These are phyloP conservation scores for Begonia loranthoides DNA, from an alignment of 306 rosid genomes.

Conservation along the genomic window DNA sequence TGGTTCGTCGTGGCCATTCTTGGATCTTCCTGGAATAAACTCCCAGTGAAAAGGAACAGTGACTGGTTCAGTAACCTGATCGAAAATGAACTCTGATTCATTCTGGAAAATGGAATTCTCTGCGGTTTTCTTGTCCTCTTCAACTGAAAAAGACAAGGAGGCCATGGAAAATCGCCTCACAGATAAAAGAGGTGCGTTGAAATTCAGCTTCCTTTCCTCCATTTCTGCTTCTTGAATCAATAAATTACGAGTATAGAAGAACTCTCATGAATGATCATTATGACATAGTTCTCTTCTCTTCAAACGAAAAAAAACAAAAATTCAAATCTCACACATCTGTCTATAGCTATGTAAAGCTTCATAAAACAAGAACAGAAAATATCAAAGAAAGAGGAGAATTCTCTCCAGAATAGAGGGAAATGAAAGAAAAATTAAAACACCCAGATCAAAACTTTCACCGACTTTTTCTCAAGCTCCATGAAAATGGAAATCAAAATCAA, in stretches of 20 bases:
- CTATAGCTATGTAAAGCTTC: background rate
- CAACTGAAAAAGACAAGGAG: constrained; percentile 14
- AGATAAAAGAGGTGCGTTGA: constrained; percentile 74
- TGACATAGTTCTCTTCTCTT: too few species aligned
- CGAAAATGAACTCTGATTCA: constrained; percentile 29
- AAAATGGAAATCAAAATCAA: background rate
- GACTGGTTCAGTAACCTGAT: constrained; percentile 62
- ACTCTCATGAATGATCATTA: background rate
- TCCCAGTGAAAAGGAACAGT: constrained; percentile 96
- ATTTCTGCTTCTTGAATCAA: constrained; percentile 22
- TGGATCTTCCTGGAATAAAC: constrained; percentile 66
- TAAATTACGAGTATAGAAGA: constrained; percentile 9
- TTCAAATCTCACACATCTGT: background rate
- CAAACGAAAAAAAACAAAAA: background rate
- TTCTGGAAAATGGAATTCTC: constrained; percentile 18
- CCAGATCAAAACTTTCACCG: constrained; percentile 7
- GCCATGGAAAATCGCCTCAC: constrained; percentile 65
- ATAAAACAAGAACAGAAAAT: background rate
- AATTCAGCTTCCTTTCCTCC: constrained; percentile 69
- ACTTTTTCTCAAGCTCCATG: background rate
- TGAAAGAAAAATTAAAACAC: background rate
- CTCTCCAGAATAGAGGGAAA: background rate
- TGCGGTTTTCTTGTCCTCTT: constrained; percentile 28
- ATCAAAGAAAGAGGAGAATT: background rate
- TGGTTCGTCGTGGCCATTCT: constrained; percentile 25